Percentiles rank a stretch among this genome's conserved stretches.
Conservation (phyloP, 805 yeast genomes). For the Candida boidinii region DNA sequence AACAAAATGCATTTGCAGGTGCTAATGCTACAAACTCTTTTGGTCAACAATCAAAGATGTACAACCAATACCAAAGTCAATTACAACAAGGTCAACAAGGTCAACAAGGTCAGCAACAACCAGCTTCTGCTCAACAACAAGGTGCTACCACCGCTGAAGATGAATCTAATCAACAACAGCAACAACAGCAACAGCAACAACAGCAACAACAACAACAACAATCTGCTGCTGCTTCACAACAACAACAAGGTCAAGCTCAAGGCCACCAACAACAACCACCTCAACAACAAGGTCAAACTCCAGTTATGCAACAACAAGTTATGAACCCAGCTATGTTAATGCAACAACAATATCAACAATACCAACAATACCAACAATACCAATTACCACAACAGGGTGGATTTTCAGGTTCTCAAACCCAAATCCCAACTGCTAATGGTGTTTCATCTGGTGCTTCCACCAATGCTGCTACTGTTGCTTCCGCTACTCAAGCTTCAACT, state of each 20-base stretch:
- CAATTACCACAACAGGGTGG: slow-evolving; percentile 8
- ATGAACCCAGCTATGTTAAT: slow-evolving; percentile 7
- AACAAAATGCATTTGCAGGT: slow-evolving; percentile 10
- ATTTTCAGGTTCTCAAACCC: not conserved
- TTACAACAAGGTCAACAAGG: slow-evolving; percentile 8
- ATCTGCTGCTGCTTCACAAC: slow-evolving; percentile 5
- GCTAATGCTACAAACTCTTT: slow-evolving; percentile 5
- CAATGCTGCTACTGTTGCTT: slow-evolving; percentile 8
- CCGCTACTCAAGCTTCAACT: no score
- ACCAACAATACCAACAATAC: slow-evolving; percentile 8
- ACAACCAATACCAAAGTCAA: slow-evolving; percentile 19
- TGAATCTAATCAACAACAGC: not conserved
- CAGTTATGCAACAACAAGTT: slow-evolving; percentile 7
- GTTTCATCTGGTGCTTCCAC: slow-evolving; percentile 6
- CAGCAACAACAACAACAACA: slow-evolving; percentile 6
- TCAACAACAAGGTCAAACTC: slow-evolving; percentile 14
- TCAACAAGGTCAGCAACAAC: slow-evolving; percentile 2
- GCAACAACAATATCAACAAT: slow-evolving; percentile 15
- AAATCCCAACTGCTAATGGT: slow-evolving; percentile 3
- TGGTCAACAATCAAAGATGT: slow-evolving; percentile 16
- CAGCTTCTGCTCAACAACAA: not conserved
- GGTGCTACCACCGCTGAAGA: not conserved
- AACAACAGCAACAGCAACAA: slow-evolving; percentile 2
- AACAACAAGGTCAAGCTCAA: slow-evolving; percentile 3
- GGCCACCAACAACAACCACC: slow-evolving; percentile 7